Evolutionary conservation across 495 filamentous ascomycete genomes (phyloP).

Genomic region (Penicillium herquei): DNA sequence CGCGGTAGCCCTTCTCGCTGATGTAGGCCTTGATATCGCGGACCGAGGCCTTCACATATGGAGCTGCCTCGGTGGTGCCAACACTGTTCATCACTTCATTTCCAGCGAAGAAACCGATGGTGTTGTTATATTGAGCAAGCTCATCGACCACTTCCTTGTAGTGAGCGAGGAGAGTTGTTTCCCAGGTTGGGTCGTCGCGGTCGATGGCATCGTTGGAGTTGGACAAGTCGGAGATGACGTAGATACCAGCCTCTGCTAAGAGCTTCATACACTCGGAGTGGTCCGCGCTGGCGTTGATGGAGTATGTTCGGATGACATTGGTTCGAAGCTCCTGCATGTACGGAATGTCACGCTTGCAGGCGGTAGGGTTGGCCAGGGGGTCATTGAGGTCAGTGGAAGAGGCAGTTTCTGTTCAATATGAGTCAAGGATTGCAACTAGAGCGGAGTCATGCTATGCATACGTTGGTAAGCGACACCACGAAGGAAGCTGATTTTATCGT

Average conservation of each 20-base stretch:
- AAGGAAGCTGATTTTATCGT: no score
- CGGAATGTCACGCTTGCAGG: slow-evolving; percentile 78
- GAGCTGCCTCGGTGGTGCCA: slow-evolving; percentile 46
- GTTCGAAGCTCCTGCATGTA: slow-evolving; percentile 69
- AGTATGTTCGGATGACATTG: slow-evolving; percentile 91
- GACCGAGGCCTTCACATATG: slow-evolving; percentile 92
- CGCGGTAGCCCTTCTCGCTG: slow-evolving; percentile 67
- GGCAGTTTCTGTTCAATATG: no score
- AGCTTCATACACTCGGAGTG: slow-evolving; percentile 79
- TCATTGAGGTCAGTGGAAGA: no score
- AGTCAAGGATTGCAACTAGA: no score
- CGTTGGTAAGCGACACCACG: no score
- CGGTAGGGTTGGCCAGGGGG: slow-evolving; percentile 61
- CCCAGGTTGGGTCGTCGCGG: slow-evolving; percentile 73
- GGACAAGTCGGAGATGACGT: slow-evolving; percentile 56
- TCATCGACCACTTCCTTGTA: slow-evolving; percentile 81
- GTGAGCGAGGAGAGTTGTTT: slow-evolving; percentile 65
- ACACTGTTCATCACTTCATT: slow-evolving; percentile 84
- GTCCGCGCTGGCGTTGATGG: slow-evolving; percentile 73
- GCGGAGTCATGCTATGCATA: no score
- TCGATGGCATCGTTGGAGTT: slow-evolving; percentile 32
- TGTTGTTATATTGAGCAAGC: slow-evolving; percentile 73
- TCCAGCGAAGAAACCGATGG: slow-evolving; percentile 91
- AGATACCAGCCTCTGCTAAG: slow-evolving; percentile 81
- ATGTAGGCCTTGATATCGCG: slow-evolving; percentile 88